phyloP scores from a whole-genome alignment of 768 basidiomycete species.

The Guyanaporus albipodus region DNA sequence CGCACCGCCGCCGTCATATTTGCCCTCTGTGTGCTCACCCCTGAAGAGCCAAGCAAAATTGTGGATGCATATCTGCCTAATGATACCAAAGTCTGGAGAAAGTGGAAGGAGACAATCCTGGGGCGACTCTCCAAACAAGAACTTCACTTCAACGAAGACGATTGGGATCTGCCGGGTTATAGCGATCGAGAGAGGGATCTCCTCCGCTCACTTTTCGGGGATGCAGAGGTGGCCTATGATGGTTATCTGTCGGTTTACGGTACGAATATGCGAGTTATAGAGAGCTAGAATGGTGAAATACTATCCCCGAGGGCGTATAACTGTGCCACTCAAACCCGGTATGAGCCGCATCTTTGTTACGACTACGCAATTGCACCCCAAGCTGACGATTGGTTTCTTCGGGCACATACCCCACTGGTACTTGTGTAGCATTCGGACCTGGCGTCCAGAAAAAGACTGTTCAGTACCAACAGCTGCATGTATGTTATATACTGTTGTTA shows the following conservation, averaged over 20 bases:
- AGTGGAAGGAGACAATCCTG: conserved; percentile 3
- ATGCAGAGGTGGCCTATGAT: conserved; percentile 2
- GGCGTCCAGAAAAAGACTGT: too few relatives aligned
- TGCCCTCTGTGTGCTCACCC: conserved; percentile 4
- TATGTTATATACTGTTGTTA: too few relatives aligned
- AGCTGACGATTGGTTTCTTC: too few relatives aligned
- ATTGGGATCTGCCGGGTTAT: conserved; percentile 2
- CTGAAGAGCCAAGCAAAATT: conserved; percentile 5
- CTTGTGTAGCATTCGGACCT: too few relatives aligned
- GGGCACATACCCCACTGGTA: too few relatives aligned
- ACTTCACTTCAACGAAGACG: not conserved
- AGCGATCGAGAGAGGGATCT: not conserved
- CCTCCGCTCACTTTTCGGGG: conserved; percentile 2
- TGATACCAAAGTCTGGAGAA: conserved; percentile 8
- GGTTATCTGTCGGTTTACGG: not conserved
- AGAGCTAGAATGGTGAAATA: not conserved
- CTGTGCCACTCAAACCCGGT: too few relatives aligned
- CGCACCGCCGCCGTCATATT: conserved; percentile 5
- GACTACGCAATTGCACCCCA: too few relatives aligned
- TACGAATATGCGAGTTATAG: not conserved
- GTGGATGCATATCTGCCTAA: conserved; percentile 8
- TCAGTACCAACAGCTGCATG: too few relatives aligned
- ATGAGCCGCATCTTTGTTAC: too few relatives aligned
- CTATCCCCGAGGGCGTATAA: not conserved
- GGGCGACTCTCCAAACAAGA: not conserved